phyloP scores from a whole-genome alignment of 139 green algal species.

The Chlorella sorokiniana region DNA sequence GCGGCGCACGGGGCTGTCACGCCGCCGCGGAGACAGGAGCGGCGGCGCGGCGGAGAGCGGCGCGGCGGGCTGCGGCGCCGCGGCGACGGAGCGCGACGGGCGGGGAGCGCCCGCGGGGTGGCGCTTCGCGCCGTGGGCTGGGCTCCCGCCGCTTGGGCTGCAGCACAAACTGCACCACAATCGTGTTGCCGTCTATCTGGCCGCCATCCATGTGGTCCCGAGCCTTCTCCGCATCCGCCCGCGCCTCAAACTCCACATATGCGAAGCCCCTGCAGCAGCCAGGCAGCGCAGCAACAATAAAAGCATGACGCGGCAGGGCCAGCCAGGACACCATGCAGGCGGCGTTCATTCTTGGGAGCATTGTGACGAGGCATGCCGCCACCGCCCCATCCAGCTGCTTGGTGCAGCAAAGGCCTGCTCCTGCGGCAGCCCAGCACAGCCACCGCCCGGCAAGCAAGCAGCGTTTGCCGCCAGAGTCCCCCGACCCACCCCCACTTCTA shows the following conservation, averaged over 20 bases:
- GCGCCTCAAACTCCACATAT: constrained; percentile 74
- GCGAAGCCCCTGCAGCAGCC: constrained; percentile 79
- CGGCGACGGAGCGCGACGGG: background rate
- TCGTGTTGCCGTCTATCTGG: constrained; percentile 82
- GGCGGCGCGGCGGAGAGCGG: background rate
- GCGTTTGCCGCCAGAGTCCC: background rate
- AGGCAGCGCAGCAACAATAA: background rate
- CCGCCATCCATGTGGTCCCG: constrained; percentile 85
- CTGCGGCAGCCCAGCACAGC: too few species aligned
- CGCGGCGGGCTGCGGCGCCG: background rate
- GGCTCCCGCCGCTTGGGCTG: constrained; percentile 34
- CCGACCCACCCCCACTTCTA: background rate
- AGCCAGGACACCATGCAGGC: background rate
- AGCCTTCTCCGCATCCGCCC: constrained; percentile 72
- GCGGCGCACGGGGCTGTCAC: background rate
- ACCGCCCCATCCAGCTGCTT: too few species aligned
- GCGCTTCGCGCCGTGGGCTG: background rate
- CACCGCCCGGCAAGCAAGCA: too few species aligned
- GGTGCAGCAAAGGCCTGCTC: too few species aligned
- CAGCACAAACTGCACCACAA: constrained; percentile 56
- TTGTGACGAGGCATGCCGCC: background rate
- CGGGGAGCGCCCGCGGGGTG: constrained; percentile 9
- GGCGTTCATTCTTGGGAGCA: background rate
- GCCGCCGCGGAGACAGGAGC: background rate
- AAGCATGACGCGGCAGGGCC: background rate